Base-by-base conservation (phyloP, 257 asterid genomes). In the Scutellaria baicalensis region DNA sequence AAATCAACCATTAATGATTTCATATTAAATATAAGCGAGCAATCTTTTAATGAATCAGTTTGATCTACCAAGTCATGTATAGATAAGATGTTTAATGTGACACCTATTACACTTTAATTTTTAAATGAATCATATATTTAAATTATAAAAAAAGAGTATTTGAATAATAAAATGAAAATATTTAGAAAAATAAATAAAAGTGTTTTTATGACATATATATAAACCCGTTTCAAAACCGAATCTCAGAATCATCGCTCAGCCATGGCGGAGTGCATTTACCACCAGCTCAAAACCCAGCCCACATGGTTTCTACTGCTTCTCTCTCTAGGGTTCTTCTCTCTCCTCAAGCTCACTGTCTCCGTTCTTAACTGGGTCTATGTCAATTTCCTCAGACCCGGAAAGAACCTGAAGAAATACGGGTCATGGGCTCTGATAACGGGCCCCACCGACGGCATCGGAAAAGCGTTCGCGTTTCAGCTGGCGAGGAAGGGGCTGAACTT, bases 381-480 rank as follows among this genome's bases (percentile, higher is more conserved):
- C 71, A 89, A 81, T 75, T 91, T 94, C 86, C 76, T 91, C 73
- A 82, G 99, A 47, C 95, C 96, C 59, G 87, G 79, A 0, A 94
- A 94, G 74, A 87, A 91, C 77, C 96, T 94, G 71, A 87, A 86
- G 83, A 94, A 89, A 81, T 94, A 94, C 77, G 99, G 99, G 13
- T 87, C 97, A 0, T 94, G 99, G 99, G 97, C 99, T 4, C 54
- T 94, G 13, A 81, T 94, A 54, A 94, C 99, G 18, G 99, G 97
- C 5, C 93, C 99, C 6, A 94, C 99, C 50, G 99, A 94, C 59
- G 97, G 99, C 70, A 94, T 94, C 69, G 99, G 99, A 2, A 94
- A 91, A 76, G 91, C 83, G 17, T 91, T 91, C 80, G 95, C 99
- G 1, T 91, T 94, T 35, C 87, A 91, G 81, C 82, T 94, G 62